Conservation (phyloP, 495 filamentous ascomycete genomes). For the Alectoria sarmentosa region DNA sequence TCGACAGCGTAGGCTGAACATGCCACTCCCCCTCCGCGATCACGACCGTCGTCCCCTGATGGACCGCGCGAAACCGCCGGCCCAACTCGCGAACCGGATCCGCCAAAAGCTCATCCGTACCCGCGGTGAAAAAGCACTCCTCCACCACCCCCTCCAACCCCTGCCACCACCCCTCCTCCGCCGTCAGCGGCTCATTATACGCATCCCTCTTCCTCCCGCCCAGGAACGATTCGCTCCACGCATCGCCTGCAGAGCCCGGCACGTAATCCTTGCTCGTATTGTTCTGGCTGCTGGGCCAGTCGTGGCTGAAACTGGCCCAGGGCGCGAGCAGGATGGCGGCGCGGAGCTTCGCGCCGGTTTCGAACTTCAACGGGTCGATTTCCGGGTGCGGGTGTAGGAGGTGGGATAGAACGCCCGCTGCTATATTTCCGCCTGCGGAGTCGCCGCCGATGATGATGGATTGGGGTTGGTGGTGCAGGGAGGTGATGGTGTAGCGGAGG, state of each 20-base stretch:
- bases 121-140: constrained; percentile 45
- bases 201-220: constrained; percentile 38
- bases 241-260: constrained; percentile 23
- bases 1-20: constrained; percentile 2
- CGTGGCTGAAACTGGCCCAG: constrained; percentile 45
- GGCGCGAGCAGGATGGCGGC: constrained; percentile 48
- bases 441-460: constrained; percentile 52
- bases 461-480: constrained; percentile 33
- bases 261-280: constrained; percentile 49
- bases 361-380: constrained; percentile 31
- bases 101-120: constrained; percentile 50
- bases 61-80: constrained; percentile 35
- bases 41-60: constrained; percentile 11
- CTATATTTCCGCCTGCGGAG: constrained; percentile 57
- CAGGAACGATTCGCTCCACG: constrained; percentile 44
- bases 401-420: constrained; percentile 48
- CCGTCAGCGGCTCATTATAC: constrained; percentile 49
- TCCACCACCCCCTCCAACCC: constrained; percentile 36
- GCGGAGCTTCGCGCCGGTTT: constrained; percentile 13
- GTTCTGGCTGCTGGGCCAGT: constrained; percentile 34
- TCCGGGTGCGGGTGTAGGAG: constrained; percentile 53
- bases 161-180: constrained; percentile 49
- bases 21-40: constrained; percentile 23
- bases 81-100: constrained; percentile 48
- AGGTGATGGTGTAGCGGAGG: constrained; percentile 47